phyloP scores from a whole-genome alignment of 495 filamentous ascomycete species.

The Penicillium verhagenii region DNA sequence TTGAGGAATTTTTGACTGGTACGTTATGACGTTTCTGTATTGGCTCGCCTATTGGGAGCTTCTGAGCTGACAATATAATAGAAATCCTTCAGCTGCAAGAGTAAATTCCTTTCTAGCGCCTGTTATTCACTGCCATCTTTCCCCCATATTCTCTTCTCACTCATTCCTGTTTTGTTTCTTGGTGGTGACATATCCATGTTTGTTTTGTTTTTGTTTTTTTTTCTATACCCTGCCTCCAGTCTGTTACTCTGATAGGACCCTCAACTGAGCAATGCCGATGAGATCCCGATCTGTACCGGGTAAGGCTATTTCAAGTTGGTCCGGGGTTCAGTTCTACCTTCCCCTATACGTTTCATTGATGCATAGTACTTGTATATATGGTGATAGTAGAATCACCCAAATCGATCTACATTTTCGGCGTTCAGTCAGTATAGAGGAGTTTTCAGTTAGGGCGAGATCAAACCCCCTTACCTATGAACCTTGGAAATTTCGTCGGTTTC shows the following conservation, averaged over 20 bases:
- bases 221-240: neutral
- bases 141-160: neutral
- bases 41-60: neutral
- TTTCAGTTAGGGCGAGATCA: neutral
- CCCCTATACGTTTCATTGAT: neutral
- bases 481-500: no score
- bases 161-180: neutral
- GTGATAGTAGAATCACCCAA: neutral
- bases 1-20: slow-evolving; percentile 77
- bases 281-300: neutral
- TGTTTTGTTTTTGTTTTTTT: neutral
- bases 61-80: slow-evolving; percentile 13
- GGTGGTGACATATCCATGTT: neutral
- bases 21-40: neutral
- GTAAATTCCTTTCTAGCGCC: neutral
- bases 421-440: neutral
- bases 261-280: neutral
- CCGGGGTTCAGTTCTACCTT: neutral
- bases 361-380: neutral
- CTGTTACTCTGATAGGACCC: neutral
- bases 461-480: no score
- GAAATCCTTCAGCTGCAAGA: slow-evolving; percentile 32
- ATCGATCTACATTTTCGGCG: neutral
- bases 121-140: neutral
- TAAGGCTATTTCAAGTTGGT: neutral